phyloP scores from a whole-genome alignment of 192 early-diverging fungal genomes.

The Lobosporangium transversale region DNA sequence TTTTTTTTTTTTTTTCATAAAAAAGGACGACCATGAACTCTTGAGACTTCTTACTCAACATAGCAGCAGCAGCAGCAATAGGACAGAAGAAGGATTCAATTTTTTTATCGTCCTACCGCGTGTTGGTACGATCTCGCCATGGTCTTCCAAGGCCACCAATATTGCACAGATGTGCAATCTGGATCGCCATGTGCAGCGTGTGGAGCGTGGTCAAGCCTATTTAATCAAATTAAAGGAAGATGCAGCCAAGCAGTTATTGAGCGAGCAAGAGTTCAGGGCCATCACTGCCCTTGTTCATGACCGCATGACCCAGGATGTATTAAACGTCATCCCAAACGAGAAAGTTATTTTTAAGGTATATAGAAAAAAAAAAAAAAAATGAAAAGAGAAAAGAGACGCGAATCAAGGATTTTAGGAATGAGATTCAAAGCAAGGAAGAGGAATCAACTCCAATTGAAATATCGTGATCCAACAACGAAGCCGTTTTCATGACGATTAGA shows the following conservation, averaged over 20 bases:
- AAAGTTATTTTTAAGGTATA: conserved; percentile 76
- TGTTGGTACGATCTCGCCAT: conserved; percentile 96
- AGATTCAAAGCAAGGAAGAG: too few species aligned
- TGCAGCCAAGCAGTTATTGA: conserved; percentile 24
- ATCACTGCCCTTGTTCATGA: conserved; percentile 77
- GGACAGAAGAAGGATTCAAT: conserved; percentile 24
- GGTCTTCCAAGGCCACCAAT: conserved; percentile 99
- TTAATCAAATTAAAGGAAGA: conserved; percentile 61
- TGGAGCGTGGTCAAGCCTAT: conserved; percentile 92
- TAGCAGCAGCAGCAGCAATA: neutral
- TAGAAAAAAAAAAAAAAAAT: neutral
- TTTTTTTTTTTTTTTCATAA: neutral
- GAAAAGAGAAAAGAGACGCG: neutral
- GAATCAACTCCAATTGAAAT: too few species aligned
- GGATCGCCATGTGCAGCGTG: conserved; percentile 71
- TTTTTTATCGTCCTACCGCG: conserved; percentile 88
- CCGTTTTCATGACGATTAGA: too few species aligned
- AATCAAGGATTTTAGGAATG: neutral
- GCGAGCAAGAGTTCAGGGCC: conserved; percentile 58
- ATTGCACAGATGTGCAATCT: conserved; percentile 95
- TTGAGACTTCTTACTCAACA: conserved; percentile 15
- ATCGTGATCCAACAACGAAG: too few species aligned
- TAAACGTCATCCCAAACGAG: conserved; percentile 70
- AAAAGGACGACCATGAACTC: conserved; percentile 50
- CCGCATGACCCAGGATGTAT: conserved; percentile 93